Percentiles rank a stretch among this genome's conserved stretches.
phyloP scores from a whole-genome alignment of 106 monocot species.

The Dactylorhiza incarnata region DNA sequence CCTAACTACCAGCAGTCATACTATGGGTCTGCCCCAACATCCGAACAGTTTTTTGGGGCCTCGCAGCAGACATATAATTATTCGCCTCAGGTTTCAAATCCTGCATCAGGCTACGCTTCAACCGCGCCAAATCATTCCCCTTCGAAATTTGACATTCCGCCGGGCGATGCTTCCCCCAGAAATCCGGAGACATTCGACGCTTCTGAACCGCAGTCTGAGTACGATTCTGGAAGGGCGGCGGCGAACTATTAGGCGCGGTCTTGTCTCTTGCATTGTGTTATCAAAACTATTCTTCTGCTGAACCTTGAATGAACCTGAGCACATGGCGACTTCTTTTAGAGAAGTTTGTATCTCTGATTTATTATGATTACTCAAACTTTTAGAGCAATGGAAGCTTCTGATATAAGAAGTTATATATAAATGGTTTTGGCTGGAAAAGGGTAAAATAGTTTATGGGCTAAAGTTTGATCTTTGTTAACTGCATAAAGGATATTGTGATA shows the following conservation, averaged over 20 bases:
- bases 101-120: not conserved
- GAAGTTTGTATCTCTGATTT: not conserved
- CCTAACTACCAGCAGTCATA: not conserved
- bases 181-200: not conserved
- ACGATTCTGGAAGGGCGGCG: slow-evolving; percentile 7
- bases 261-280: not conserved
- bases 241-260: not conserved
- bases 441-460: too few relatives aligned
- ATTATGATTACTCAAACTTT: not conserved
- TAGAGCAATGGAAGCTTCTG: not conserved
- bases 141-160: not conserved
- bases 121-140: not conserved
- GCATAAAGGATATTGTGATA: too few relatives aligned
- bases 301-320: not conserved
- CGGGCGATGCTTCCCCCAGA: not conserved
- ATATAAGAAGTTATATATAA: not conserved
- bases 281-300: not conserved
- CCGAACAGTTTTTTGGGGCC: not conserved
- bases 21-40: not conserved
- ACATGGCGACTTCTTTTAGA: not conserved
- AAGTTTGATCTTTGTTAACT: too few relatives aligned
- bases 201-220: not conserved
- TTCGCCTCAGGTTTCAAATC: not conserved
- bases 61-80: not conserved
- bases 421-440: too few relatives aligned